Percentiles rank a stretch among this genome's conserved stretches.
phyloP scores from a whole-genome alignment of 495 filamentous ascomycete species.

The Tuber brumale region DNA sequence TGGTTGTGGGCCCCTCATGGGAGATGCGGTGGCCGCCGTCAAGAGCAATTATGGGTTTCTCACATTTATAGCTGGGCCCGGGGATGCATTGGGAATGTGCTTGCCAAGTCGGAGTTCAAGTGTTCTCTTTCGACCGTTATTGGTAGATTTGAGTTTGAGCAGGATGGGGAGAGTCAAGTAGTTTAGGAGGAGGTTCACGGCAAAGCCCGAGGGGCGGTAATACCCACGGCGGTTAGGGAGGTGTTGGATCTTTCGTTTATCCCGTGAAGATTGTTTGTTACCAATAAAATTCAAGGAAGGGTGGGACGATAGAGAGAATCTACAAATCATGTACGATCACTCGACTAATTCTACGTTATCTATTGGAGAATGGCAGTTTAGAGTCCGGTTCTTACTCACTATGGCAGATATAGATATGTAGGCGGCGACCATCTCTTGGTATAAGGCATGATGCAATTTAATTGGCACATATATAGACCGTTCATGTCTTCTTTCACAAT shows the following conservation, averaged over 20 bases:
- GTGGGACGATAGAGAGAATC: not conserved
- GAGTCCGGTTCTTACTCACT: too few relatives aligned
- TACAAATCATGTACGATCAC: not conserved
- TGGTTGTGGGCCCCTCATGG: too few relatives aligned
- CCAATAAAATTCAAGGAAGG: too few relatives aligned
- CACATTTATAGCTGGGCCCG: slow-evolving; percentile 56
- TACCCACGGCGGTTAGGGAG: too few relatives aligned
- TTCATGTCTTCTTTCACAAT: too few relatives aligned
- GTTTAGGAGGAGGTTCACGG: not conserved
- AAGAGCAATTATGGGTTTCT: slow-evolving; percentile 56
- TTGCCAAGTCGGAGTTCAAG: slow-evolving; percentile 67
- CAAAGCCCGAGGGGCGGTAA: too few relatives aligned
- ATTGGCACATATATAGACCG: too few relatives aligned
- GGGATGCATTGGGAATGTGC: slow-evolving; percentile 65
- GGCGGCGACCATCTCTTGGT: too few relatives aligned
- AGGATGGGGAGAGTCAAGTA: slow-evolving; percentile 25
- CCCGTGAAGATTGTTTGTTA: too few relatives aligned
- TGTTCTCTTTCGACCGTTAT: slow-evolving; percentile 53
- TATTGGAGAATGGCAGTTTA: not conserved
- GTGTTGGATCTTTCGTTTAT: too few relatives aligned
- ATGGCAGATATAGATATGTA: too few relatives aligned
- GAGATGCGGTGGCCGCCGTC: not conserved
- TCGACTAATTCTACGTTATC: not conserved
- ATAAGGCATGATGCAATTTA: too few relatives aligned
- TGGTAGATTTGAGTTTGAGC: slow-evolving; percentile 53